These are phyloP conservation scores for Buxus sempervirens DNA, from an alignment of 164 flowering plant genomes.

Conservation along the genomic window DNA sequence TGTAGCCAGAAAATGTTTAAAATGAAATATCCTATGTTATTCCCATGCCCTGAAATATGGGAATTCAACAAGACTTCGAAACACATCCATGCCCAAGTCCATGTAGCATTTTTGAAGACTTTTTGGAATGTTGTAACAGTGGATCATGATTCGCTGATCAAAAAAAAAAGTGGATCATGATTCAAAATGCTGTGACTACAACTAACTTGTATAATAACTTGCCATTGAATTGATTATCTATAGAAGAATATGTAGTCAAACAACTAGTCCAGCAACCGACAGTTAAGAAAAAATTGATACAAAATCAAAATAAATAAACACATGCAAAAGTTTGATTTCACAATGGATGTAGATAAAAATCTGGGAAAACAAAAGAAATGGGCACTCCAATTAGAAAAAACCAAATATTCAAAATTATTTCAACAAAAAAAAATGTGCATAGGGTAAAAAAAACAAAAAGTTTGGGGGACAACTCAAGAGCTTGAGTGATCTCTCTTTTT, in stretches of 20 bases:
- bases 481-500: constrained; percentile 68
- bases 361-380: neutral
- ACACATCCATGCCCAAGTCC: no score
- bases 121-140: no score
- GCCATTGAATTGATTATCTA: neutral
- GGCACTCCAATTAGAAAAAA: neutral
- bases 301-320: neutral
- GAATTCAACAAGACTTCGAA: no score
- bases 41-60: no score
- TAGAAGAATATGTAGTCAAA: neutral
- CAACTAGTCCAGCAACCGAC: neutral
- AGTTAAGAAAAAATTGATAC: neutral
- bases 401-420: neutral
- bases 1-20: no score
- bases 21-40: no score
- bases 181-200: no score
- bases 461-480: constrained; percentile 39
- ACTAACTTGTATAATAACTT: neutral
- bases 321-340: neutral
- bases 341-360: no score
- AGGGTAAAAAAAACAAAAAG: neutral
- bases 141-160: no score
- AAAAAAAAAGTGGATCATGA: no score
- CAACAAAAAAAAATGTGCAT: constrained; percentile 1
- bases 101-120: no score